Evolutionary conservation across 768 basidiomycete genomes (phyloP).

Genomic region (Mycena crocata): DNA sequence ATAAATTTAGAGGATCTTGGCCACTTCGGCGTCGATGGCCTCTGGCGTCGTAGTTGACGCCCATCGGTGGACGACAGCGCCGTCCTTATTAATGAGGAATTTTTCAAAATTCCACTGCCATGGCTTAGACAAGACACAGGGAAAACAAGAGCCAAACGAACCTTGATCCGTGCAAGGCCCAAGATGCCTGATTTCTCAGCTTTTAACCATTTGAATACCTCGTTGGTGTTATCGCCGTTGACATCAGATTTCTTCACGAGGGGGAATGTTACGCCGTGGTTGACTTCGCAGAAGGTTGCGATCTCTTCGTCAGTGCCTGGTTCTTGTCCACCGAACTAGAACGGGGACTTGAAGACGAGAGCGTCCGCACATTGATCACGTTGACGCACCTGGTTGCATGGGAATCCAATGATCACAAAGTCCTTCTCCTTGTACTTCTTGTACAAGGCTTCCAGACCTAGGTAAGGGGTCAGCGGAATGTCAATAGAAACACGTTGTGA

Average conservation of each 20-base stretch:
- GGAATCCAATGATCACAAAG: conserved; percentile 89
- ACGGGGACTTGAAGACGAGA: neutral
- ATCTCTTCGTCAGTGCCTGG: conserved; percentile 85
- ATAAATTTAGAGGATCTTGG: conserved; percentile 62
- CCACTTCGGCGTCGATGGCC: conserved; percentile 70
- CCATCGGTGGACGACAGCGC: conserved; percentile 81
- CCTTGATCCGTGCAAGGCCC: conserved; percentile 82
- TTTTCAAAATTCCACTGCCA: conserved; percentile 92
- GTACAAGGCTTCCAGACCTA: conserved; percentile 83
- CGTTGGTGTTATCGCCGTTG: conserved; percentile 87
- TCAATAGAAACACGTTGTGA: neutral
- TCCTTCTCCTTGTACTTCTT: conserved; percentile 84
- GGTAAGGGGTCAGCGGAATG: conserved; percentile 1
- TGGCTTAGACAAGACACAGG: neutral
- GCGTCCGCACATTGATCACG: neutral
- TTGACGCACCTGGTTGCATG: conserved; percentile 80
- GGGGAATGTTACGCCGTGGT: conserved; percentile 92
- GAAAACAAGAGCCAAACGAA: conserved; percentile 36
- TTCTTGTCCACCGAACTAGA: conserved; percentile 87
- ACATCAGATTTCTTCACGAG: conserved; percentile 95
- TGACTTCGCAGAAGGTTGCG: conserved; percentile 77
- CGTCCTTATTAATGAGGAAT: conserved; percentile 85
- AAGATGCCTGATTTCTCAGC: conserved; percentile 78
- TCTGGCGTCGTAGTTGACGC: conserved; percentile 80
- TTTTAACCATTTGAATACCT: conserved; percentile 90